Percentiles rank a stretch among this genome's conserved stretches.
These are phyloP conservation scores for Penicillium cataractarum DNA, from an alignment of 495 filamentous ascomycete species.

Conservation along the genomic window DNA sequence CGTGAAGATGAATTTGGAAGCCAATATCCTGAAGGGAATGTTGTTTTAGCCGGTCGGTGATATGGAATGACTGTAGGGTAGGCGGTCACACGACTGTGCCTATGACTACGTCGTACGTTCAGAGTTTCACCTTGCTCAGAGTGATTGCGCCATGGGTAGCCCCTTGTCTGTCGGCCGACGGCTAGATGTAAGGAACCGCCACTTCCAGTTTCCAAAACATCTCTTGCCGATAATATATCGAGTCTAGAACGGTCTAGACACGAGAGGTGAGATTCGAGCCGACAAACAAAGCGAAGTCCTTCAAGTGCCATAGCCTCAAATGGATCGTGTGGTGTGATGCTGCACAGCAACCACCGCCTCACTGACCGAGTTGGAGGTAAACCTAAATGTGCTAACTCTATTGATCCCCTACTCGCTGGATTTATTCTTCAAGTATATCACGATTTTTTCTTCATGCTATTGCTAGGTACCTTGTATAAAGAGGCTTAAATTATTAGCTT, in stretches of 20 bases:
- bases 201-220: background rate
- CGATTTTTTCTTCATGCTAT: too few relatives aligned
- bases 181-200: background rate
- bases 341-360: background rate
- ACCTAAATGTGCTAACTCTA: background rate
- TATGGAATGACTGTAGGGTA: background rate
- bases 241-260: background rate
- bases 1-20: too few relatives aligned
- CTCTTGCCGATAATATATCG: background rate
- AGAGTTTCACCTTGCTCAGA: background rate
- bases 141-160: background rate
- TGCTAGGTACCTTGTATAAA: too few relatives aligned
- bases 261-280: background rate
- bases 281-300: background rate
- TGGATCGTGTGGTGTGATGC: background rate
- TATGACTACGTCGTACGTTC: background rate
- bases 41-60: background rate
- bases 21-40: too few relatives aligned
- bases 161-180: background rate
- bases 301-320: background rate
- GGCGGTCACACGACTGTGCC: background rate
- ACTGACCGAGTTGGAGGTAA: background rate
- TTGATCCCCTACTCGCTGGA: background rate
- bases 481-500: too few relatives aligned
- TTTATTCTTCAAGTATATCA: background rate